Percentiles rank a stretch among this genome's conserved stretches.
phyloP scores from a whole-genome alignment of 2,329 filamentous ascomycete genomes.

The Fusarium graminum region DNA sequence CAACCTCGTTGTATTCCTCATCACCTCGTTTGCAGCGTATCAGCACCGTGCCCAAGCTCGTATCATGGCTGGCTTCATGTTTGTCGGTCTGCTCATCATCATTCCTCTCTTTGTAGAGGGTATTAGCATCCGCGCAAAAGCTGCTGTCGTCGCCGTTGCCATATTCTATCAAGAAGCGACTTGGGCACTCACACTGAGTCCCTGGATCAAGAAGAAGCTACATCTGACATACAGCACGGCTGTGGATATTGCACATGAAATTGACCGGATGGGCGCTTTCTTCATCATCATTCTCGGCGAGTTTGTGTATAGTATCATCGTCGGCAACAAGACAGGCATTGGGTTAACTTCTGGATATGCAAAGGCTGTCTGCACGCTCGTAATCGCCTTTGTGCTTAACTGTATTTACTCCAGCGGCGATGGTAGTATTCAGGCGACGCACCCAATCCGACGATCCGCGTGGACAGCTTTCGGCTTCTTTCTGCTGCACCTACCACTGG shows the following conservation, averaged over 20 bases:
- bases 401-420: constrained; percentile 65
- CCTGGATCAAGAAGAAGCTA: constrained; percentile 58
- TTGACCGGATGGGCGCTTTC: constrained; percentile 64
- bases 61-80: constrained; percentile 58
- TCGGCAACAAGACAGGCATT: constrained; percentile 60
- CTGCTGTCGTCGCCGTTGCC: constrained; percentile 58
- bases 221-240: constrained; percentile 61
- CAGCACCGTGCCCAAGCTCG: constrained; percentile 62
- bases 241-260: constrained; percentile 63
- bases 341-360: constrained; percentile 59
- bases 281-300: constrained; percentile 66
- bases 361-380: constrained; percentile 62
- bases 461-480: constrained; percentile 61
- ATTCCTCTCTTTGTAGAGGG: constrained; percentile 60
- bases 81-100: constrained; percentile 57
- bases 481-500: constrained; percentile 59
- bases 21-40: constrained; percentile 61
- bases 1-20: constrained; percentile 56
- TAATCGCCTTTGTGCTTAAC: constrained; percentile 64
- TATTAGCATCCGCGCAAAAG: constrained; percentile 57
- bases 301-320: constrained; percentile 63
- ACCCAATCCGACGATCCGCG: constrained; percentile 60
- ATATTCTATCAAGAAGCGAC: constrained; percentile 58
- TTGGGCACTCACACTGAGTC: constrained; percentile 61
- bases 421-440: constrained; percentile 58